Evolutionary conservation across 108 stramenopile genomes (phyloP).

Genomic region (Epithemia pelagica): DNA sequence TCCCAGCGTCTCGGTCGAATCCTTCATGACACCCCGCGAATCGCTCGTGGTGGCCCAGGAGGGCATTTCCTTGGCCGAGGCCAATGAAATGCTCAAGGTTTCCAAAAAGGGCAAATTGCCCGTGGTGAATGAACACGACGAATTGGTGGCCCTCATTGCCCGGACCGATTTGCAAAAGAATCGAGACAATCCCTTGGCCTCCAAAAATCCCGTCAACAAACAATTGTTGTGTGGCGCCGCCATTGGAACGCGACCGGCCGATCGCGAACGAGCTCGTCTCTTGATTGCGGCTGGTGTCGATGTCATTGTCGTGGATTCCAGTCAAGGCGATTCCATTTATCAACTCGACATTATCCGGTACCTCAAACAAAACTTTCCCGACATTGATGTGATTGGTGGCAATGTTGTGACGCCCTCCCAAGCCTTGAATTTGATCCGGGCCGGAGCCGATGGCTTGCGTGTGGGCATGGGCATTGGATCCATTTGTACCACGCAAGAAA

Average conservation of each 20-base stretch:
- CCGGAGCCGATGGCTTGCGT: conserved; percentile 99
- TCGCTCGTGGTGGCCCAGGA: conserved; percentile 86
- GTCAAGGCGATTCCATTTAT: conserved; percentile 98
- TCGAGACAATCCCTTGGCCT: conserved; percentile 94
- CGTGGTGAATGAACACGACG: conserved; percentile 92
- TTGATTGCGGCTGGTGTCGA: conserved; percentile 97
- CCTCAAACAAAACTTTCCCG: conserved; percentile 83
- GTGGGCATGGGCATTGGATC: conserved; percentile 99
- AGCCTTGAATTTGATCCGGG: conserved; percentile 94
- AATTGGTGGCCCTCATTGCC: conserved; percentile 96
- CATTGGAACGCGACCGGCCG: conserved; percentile 97
- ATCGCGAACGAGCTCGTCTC: conserved; percentile 80
- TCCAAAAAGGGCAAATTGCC: conserved; percentile 99
- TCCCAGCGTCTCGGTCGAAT: conserved; percentile 54
- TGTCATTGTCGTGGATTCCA: conserved; percentile 98
- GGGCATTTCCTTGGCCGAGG: conserved; percentile 86
- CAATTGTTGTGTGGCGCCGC: conserved; percentile 96
- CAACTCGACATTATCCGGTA: conserved; percentile 95
- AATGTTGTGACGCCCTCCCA: conserved; percentile 98
- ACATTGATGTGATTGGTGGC: conserved; percentile 96
- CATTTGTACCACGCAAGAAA: conserved; percentile 99
- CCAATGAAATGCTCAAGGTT: conserved; percentile 92
- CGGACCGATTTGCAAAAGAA: conserved; percentile 98
- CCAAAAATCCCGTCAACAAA: conserved; percentile 89
- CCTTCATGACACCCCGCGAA: conserved; percentile 91